phyloP scores from a whole-genome alignment of 2,329 filamentous ascomycete genomes.

The Trichoderma simmonsii region DNA sequence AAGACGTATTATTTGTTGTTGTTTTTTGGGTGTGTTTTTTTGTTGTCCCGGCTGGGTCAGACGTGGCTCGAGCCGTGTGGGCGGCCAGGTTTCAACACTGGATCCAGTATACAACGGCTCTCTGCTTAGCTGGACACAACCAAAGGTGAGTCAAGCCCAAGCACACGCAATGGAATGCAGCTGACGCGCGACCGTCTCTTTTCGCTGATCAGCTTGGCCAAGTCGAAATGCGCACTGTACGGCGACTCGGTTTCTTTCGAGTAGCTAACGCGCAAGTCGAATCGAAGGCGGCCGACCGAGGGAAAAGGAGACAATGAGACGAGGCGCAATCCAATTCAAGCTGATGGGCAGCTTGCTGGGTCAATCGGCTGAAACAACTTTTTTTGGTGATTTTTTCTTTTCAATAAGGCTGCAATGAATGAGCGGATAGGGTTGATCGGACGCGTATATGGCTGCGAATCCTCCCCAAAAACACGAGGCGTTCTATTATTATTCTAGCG shows the following conservation, averaged over 20 bases:
- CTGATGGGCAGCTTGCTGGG: neutral
- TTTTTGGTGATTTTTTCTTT: slow-evolving; percentile 2
- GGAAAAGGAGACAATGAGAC: neutral
- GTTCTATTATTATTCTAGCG: slow-evolving; percentile 17
- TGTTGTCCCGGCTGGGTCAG: neutral
- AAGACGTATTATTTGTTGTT: slow-evolving; percentile 5
- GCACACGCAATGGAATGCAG: slow-evolving; percentile 1
- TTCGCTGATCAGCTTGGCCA: neutral
- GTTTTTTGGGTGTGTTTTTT: neutral
- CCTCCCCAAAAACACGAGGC: slow-evolving; percentile 9
- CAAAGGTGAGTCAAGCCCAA: neutral
- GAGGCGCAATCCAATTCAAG: slow-evolving; percentile 6
- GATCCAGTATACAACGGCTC: neutral
- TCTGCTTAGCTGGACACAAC: neutral
- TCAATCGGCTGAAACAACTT: neutral
- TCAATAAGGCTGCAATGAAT: neutral
- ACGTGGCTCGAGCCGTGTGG: slow-evolving; percentile 15
- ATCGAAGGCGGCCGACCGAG: neutral
- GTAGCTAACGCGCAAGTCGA: neutral
- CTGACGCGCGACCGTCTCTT: slow-evolving; percentile 1
- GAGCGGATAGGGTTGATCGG: slow-evolving; percentile 10
- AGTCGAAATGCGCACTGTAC: slow-evolving; percentile 1
- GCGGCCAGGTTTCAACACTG: neutral
- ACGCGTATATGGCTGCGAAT: slow-evolving; percentile 11
- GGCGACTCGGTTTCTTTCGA: neutral